Conservation (phyloP, 441 rosid species). For the Pelargonium citronellum region DNA sequence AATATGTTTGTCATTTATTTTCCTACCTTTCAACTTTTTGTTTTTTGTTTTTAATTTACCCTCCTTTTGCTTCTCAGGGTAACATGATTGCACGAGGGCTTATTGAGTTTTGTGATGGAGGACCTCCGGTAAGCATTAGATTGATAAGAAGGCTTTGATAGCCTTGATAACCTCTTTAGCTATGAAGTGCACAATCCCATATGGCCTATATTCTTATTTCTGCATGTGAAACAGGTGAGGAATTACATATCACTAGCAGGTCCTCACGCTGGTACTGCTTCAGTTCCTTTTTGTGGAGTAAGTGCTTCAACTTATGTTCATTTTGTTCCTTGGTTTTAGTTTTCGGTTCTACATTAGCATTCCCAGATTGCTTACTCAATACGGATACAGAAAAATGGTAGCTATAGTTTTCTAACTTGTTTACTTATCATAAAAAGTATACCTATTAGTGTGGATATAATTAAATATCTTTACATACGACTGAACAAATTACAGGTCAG, state of each 20-base stretch:
- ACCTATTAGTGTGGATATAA: background rate
- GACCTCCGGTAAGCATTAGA: conserved; percentile 52
- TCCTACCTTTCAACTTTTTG: no score
- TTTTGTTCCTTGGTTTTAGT: background rate
- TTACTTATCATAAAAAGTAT: background rate
- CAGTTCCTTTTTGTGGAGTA: conserved; percentile 80
- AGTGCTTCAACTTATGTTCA: conserved; percentile 23
- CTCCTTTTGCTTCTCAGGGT: conserved; percentile 49
- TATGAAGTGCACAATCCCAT: background rate
- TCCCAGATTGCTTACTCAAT: background rate
- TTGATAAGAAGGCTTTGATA: background rate
- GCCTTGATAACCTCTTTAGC: background rate
- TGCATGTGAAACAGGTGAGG: conserved; percentile 43
- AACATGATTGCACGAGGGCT: conserved; percentile 79
- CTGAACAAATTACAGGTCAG: background rate
- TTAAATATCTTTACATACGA: background rate
- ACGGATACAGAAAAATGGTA: background rate
- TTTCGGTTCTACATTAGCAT: background rate
- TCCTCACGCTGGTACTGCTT: conserved; percentile 92
- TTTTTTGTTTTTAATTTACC: background rate
- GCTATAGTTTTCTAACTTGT: background rate
- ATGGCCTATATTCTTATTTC: background rate
- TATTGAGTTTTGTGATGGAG: conserved; percentile 68
- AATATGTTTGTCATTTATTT: no score
- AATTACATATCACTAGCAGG: conserved; percentile 78